Evolutionary conservation across 345 rosid genomes (phyloP), one percentile per base, ranked within the genome.

Genomic region (Linum lewisii): DNA sequence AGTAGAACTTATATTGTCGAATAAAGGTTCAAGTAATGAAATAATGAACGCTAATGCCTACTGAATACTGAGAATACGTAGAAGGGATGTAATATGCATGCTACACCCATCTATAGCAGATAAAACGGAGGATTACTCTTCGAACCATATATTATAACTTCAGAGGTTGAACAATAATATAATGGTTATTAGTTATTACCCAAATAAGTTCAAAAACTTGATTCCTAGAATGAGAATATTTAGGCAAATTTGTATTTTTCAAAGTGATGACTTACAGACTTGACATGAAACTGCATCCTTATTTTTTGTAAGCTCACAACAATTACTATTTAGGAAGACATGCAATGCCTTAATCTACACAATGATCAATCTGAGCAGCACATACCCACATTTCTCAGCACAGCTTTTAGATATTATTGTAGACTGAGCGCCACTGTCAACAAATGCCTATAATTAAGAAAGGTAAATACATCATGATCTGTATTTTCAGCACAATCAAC

Each of bases 381-480:
- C 80, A 69, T 78, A 93, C 99, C 97, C 95, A 61, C 86, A 87
- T 62, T 80, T 86, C 79, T 93, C 97, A 20, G 97, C 99, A 80
- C 99, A 93, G 72, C 82, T 87, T 84, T 87, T 89, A 69, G 99
- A 93, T 73, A 93, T 93, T 65, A 93, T 93, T 44, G 99, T 93
- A 1, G 99, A 89, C 72, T 93, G 95, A 44, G 99, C 99, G 69
- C 99, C 97, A 70, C 97, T 89, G 76, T 93, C 97, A 74, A 93
- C 94, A 54, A 93, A 93, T 61, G 97, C 99, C 99, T 93, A 81
- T 67, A 66, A 71, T 24, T 52, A 64, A 67, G 36, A 64, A 22
- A 52, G 21, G 4, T 16, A 29, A 19, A 19, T 45, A 18, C 22
- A 6, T 7, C 6, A 20, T 7, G 19, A 3, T 34, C 8, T 32